Percentiles rank a stretch among this genome's conserved stretches.
These are phyloP conservation scores for Leucocoprinus sp. DNA, from an alignment of 768 basidiomycete genomes.

Conservation along the genomic window DNA sequence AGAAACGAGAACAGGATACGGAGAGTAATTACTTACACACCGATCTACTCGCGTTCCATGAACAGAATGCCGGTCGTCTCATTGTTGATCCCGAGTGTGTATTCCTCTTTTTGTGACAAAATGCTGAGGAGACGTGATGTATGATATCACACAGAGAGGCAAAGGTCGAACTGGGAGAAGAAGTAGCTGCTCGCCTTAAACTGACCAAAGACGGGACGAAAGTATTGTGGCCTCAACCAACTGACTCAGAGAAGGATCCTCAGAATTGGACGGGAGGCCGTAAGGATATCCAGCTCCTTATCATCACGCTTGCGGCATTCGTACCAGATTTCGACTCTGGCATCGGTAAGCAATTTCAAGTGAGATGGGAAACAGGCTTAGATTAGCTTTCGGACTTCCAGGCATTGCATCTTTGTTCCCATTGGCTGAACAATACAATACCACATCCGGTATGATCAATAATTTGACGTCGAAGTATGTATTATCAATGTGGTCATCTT, in stretches of 20 bases:
- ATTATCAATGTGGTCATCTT: neutral
- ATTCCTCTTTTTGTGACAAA: neutral
- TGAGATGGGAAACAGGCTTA: neutral
- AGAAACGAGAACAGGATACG: slow-evolving; percentile 16
- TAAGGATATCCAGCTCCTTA: slow-evolving; percentile 49
- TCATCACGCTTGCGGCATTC: slow-evolving; percentile 56
- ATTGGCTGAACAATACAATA: slow-evolving; percentile 46
- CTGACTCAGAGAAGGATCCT: slow-evolving; percentile 51
- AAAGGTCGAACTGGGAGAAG: slow-evolving; percentile 50
- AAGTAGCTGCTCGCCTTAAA: slow-evolving; percentile 47
- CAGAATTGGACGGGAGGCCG: slow-evolving; percentile 53
- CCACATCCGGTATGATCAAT: slow-evolving; percentile 50
- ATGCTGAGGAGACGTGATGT: neutral
- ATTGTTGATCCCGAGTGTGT: slow-evolving; percentile 56
- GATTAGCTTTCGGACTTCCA: neutral
- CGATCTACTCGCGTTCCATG: slow-evolving; percentile 38
- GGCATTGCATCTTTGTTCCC: slow-evolving; percentile 33
- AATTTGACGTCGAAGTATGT: slow-evolving; percentile 50
- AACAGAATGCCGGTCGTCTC: slow-evolving; percentile 47
- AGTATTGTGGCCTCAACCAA: slow-evolving; percentile 65
- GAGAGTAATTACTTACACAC: slow-evolving; percentile 17
- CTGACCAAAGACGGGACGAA: slow-evolving; percentile 48
- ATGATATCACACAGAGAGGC: slow-evolving; percentile 44
- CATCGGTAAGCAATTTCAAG: slow-evolving; percentile 33
- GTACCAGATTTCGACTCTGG: slow-evolving; percentile 64